A percentile compares a stretch with the other conserved stretches of the same genome.
phyloP scores from a whole-genome alignment of 352 stramenopile species.

The Peronospora farinosa region DNA sequence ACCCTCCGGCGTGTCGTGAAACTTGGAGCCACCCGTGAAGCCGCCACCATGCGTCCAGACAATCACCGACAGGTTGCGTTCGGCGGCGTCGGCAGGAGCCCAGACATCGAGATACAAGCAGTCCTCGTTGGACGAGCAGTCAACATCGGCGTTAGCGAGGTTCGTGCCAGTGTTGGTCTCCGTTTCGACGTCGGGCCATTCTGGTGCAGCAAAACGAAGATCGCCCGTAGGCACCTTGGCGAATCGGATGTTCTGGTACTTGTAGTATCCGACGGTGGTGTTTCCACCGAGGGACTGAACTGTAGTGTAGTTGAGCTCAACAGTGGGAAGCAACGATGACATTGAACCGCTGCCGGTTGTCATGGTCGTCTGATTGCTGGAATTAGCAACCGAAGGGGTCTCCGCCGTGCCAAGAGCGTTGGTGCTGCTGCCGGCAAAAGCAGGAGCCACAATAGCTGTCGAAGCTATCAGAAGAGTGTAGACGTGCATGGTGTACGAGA shows the following conservation, averaged over 20 bases:
- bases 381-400: neutral
- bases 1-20: constrained; percentile 15
- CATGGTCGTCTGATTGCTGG: neutral
- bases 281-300: constrained; percentile 22
- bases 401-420: constrained; percentile 2
- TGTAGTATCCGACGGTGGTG: constrained; percentile 29
- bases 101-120: constrained; percentile 37
- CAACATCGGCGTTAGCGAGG: constrained; percentile 22
- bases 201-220: constrained; percentile 19
- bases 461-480: constrained; percentile 12
- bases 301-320: constrained; percentile 29
- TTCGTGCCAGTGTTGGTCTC: constrained; percentile 25
- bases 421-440: constrained; percentile 10
- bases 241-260: constrained; percentile 34
- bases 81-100: constrained; percentile 15
- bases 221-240: constrained; percentile 19
- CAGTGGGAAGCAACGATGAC: constrained; percentile 11
- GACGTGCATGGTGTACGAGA: constrained; percentile 10
- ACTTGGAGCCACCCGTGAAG: constrained; percentile 27
- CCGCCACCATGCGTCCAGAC: constrained; percentile 33
- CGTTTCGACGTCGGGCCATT: constrained; percentile 22
- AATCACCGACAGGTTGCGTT: constrained; percentile 28
- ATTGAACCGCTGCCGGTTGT: constrained; percentile 1
- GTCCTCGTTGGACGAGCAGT: constrained; percentile 22
- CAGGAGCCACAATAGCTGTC: constrained; percentile 1